Base-by-base conservation (phyloP, 495 filamentous ascomycete genomes). In the Tuber microsphaerosporum region DNA sequence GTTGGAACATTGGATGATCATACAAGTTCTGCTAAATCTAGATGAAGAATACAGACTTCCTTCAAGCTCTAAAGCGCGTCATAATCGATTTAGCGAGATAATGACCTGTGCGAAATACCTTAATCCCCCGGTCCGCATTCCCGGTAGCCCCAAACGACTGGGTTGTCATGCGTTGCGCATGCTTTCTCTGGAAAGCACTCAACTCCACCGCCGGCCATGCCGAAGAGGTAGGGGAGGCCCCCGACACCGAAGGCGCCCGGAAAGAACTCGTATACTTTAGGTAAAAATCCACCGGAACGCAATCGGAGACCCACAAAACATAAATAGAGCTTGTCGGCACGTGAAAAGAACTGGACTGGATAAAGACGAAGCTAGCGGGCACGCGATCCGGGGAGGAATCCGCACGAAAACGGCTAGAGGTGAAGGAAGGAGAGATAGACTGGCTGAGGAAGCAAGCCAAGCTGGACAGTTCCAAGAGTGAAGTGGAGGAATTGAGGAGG, bases 1-100 rank as follows among this genome's bases (percentile, higher is more conserved):
- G 4, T 79, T 79, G 34, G 76, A 79, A 44, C 77, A 79, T 45
- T 79, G 77, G 77, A 72, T 79, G 7, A 70, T 79, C 37, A 39
- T 79, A 1, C 74, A 74, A 9, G 76, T 71, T 17, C 73, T 79
- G 0, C 45, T 79, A 8, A 74, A 79, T 76, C 77, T 76, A 0
- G 77, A 79, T 17, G 70, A 39, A 0, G 77, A 79, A 48, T 44
- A 79, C 31, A 0, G 34, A 43, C 0, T 79, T 79, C 71, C 48
- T 79, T 12, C 69, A 73, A 26, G 3, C 45, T 0, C 44, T 70
- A 0, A 44, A 43, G 8, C 72, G 77, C 2, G 39, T 26, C 5
- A 70, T 79, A 45, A 17, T 61, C 1, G 77, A 78, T 42, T 73
- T 74, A 8, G 20, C 31, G 16, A 61, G n/a, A 61, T 70, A 73